Conservation (phyloP, 257 asterid genomes). For the Gentiana straminea region DNA sequence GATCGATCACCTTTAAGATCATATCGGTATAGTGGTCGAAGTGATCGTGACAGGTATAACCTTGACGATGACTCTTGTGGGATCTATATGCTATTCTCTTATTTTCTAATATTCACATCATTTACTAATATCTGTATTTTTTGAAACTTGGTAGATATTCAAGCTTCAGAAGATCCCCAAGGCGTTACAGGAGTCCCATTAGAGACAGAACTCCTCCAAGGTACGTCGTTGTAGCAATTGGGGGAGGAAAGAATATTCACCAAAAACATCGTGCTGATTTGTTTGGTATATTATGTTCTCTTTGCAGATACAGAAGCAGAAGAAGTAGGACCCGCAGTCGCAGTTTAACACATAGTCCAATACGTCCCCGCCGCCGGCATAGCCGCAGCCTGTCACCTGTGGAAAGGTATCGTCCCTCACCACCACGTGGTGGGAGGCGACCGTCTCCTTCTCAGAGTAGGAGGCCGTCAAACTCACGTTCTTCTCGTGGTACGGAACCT, state of each 20-base stretch:
- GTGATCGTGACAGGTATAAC: constrained; percentile 65
- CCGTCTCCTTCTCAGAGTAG: constrained; percentile 48
- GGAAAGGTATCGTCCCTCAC: constrained; percentile 39
- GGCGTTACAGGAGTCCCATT: constrained; percentile 92
- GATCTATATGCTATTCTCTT: too few species aligned
- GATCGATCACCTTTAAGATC: constrained; percentile 80
- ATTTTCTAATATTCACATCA: background rate
- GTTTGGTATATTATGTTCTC: background rate
- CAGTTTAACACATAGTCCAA: constrained; percentile 71
- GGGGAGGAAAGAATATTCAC: too few species aligned
- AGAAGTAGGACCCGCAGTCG: constrained; percentile 75
- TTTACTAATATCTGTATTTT: background rate
- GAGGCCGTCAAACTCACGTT: constrained; percentile 49
- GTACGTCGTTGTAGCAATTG: constrained; percentile 13
- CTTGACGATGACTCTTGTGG: background rate
- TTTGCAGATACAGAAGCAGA: constrained; percentile 67
- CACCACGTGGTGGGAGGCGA: constrained; percentile 36
- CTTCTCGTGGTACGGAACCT: constrained; percentile 38
- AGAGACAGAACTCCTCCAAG: constrained; percentile 94
- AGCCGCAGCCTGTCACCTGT: constrained; percentile 71
- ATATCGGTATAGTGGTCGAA: constrained; percentile 68
- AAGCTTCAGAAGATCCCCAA: constrained; percentile 82
- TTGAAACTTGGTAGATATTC: constrained; percentile 37
- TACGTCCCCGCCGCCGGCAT: constrained; percentile 74
- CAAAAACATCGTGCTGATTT: too few species aligned